Percentiles rank a stretch among this genome's conserved stretches.
Conservation (phyloP, 805 yeast genomes). For the Blastobotrys muscicola region DNA sequence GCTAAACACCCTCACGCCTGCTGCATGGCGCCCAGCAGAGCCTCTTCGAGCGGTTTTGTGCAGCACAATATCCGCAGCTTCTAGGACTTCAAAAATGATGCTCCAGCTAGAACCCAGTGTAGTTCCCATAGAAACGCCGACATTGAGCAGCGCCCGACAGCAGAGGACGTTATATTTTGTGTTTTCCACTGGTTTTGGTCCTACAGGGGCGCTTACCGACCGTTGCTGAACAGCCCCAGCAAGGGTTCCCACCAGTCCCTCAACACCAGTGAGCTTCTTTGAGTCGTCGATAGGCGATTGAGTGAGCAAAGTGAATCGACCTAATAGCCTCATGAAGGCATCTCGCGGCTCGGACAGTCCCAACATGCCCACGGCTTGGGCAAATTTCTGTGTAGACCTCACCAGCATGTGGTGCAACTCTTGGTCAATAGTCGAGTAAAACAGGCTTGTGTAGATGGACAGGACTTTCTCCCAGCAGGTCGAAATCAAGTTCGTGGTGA, state of each 20-base stretch:
- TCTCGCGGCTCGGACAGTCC: constrained; percentile 49
- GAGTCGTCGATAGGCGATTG: constrained; percentile 8
- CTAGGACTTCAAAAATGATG: constrained; percentile 45
- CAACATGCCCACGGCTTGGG: constrained; percentile 77
- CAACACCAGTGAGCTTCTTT: constrained; percentile 11
- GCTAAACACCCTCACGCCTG: too few relatives aligned
- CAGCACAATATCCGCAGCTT: constrained; percentile 18
- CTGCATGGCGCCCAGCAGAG: too few relatives aligned
- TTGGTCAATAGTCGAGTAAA: constrained; percentile 60
- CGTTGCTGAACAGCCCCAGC: constrained; percentile 6
- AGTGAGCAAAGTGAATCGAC: constrained; percentile 17
- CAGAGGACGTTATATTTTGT: constrained; percentile 53
- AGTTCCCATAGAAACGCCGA: constrained; percentile 77
- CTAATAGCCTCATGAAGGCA: constrained; percentile 34
- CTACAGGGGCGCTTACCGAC: not conserved
- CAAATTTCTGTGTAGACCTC: constrained; percentile 66
- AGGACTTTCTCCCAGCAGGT: constrained; percentile 32
- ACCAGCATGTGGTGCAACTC: constrained; percentile 60
- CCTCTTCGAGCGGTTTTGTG: not conserved
- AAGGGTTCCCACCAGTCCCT: constrained; percentile 16
- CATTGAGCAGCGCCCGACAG: constrained; percentile 65
- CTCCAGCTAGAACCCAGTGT: constrained; percentile 60
- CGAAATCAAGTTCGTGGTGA: constrained; percentile 13
- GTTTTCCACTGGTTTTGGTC: constrained; percentile 3
- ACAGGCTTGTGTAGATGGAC: constrained; percentile 38